Conservation (phyloP, 108 stramenopile genomes). For the Conticribra weissflogii region DNA sequence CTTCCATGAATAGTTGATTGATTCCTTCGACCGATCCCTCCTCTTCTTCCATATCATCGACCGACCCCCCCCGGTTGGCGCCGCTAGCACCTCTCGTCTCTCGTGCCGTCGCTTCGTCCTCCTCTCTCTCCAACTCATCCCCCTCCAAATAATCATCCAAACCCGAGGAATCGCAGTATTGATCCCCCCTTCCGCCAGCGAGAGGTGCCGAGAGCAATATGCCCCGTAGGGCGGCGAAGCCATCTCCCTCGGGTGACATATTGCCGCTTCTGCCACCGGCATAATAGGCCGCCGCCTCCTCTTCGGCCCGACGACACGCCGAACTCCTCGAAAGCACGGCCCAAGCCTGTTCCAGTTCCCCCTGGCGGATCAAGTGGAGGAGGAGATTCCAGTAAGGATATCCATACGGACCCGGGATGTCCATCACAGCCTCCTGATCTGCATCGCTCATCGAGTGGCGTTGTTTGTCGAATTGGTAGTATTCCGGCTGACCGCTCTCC, state of each 20-base stretch:
- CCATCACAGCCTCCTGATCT: no score
- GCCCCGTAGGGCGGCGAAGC: slow-evolving; percentile 56
- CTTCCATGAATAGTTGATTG: slow-evolving; percentile 25
- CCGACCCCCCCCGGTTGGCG: not conserved
- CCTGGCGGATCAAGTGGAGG: slow-evolving; percentile 47
- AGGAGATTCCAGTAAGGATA: slow-evolving; percentile 63
- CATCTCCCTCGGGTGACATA: slow-evolving; percentile 56
- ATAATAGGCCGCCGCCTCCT: slow-evolving; percentile 4
- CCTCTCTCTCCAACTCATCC: slow-evolving; percentile 16
- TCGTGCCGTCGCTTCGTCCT: slow-evolving; percentile 3
- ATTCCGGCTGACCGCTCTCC: slow-evolving; percentile 66
- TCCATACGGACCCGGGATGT: slow-evolving; percentile 26
- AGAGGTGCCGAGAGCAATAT: slow-evolving; percentile 75
- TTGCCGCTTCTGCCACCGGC: not conserved
- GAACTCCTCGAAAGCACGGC: slow-evolving; percentile 68
- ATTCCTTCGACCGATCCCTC: not conserved
- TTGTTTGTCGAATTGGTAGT: slow-evolving; percentile 32
- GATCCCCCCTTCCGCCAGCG: slow-evolving; percentile 73
- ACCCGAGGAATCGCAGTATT: slow-evolving; percentile 49
- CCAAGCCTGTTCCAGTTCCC: slow-evolving; percentile 76
- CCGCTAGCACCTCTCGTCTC: slow-evolving; percentile 3
- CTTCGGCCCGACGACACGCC: slow-evolving; percentile 47
- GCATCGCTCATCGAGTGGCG: no score
- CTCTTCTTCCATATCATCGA: slow-evolving; percentile 6
- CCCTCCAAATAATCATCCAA: slow-evolving; percentile 36